phyloP scores from a whole-genome alignment of 2,329 filamentous ascomycete genomes.

The Fusarium siculi region DNA sequence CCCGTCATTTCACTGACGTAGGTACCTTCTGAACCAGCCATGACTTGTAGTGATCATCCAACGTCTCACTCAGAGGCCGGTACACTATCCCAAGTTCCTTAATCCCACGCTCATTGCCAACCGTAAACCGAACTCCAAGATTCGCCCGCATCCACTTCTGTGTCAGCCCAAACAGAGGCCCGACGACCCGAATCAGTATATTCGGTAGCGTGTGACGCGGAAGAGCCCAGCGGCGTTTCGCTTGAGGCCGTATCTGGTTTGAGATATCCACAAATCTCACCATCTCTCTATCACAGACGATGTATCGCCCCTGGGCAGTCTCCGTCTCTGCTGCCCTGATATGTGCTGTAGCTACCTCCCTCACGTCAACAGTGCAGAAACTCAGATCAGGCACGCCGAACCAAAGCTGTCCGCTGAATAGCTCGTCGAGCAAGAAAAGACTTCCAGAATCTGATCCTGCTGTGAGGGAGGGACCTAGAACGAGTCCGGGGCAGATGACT shows the following conservation, averaged over 20 bases:
- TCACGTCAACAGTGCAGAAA: background rate
- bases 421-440: background rate
- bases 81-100: background rate
- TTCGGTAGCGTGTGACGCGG: background rate
- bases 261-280: background rate
- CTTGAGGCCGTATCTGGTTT: background rate
- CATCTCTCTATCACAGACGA: background rate
- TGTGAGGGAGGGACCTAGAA: background rate
- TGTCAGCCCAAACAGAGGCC: background rate
- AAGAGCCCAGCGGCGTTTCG: background rate
- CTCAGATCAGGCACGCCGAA: background rate
- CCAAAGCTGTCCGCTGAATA: background rate
- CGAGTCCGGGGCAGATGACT: background rate
- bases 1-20: background rate
- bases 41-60: background rate
- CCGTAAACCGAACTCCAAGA: background rate
- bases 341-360: background rate
- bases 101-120: background rate
- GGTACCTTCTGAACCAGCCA: background rate
- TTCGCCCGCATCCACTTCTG: slow-evolving; percentile 1
- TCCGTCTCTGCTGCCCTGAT: background rate
- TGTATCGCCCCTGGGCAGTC: background rate
- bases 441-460: background rate
- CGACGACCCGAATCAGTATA: background rate
- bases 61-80: background rate